phyloP scores from a whole-genome alignment of 208 protist species.

The Tetramitus jugosus region DNA sequence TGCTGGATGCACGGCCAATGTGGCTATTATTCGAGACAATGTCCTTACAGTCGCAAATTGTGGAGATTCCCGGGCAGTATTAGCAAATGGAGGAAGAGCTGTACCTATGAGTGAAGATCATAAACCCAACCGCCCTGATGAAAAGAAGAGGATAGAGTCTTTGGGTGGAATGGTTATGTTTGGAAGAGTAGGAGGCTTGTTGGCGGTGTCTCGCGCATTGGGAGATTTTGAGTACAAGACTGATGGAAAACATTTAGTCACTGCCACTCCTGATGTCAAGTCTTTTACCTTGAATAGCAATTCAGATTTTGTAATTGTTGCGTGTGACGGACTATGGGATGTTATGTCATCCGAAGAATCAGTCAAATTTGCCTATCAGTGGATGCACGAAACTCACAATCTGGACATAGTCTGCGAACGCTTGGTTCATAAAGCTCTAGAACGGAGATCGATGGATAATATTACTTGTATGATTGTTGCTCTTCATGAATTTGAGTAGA shows the following conservation, averaged over 20 bases:
- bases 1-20: background rate
- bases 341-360: conserved; percentile 32
- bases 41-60: background rate
- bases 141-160: background rate
- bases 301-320: conserved; percentile 74
- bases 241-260: conserved; percentile 67
- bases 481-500: conserved; percentile 57
- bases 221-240: conserved; percentile 66
- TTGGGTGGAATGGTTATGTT: background rate
- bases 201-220: background rate
- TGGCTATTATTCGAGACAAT: background rate
- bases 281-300: background rate
- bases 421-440: conserved; percentile 72
- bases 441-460: conserved; percentile 75
- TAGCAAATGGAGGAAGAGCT: background rate
- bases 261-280: background rate
- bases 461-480: conserved; percentile 77
- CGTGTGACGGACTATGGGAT: conserved; percentile 85
- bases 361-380: conserved; percentile 39
- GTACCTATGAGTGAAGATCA: background rate
- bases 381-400: conserved; percentile 58
- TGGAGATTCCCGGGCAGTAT: background rate
- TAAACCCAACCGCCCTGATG: background rate
- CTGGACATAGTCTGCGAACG: conserved; percentile 61
- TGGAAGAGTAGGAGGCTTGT: conserved; percentile 23